Evolutionary conservation across 2,329 filamentous ascomycete species (phyloP).

Genomic region (Endoconidiophora laricicola): DNA sequence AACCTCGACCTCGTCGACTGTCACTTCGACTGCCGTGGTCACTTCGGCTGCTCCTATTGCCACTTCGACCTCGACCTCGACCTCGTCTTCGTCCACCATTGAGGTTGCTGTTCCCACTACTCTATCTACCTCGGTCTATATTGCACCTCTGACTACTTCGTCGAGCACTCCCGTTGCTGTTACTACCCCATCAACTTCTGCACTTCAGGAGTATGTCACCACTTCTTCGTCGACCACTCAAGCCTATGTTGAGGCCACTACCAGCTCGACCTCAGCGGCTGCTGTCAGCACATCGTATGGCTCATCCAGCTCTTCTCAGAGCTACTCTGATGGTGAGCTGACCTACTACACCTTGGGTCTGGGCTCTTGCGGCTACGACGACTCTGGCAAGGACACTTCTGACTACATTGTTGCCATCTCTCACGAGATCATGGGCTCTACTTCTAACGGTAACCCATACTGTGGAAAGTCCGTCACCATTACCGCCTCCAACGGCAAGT

Average conservation of each 20-base stretch:
- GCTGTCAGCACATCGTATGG: background rate
- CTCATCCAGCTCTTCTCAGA: slow-evolving; percentile 15
- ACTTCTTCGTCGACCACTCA: background rate
- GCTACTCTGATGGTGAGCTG: slow-evolving; percentile 42
- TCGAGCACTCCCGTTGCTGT: slow-evolving; percentile 1
- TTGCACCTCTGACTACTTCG: slow-evolving; percentile 15
- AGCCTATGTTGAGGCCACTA: slow-evolving; percentile 14
- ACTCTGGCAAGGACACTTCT: slow-evolving; percentile 34
- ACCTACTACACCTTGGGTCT: slow-evolving; percentile 59
- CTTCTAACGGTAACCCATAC: slow-evolving; percentile 50
- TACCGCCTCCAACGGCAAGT: slow-evolving; percentile 36
- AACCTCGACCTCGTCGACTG: slow-evolving; percentile 8
- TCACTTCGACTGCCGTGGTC: slow-evolving; percentile 14
- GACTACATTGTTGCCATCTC: slow-evolving; percentile 56
- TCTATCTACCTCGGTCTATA: slow-evolving; percentile 16
- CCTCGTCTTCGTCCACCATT: slow-evolving; percentile 15
- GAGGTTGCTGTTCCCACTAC: slow-evolving; percentile 7
- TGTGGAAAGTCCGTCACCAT: slow-evolving; percentile 56
- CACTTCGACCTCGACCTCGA: slow-evolving; percentile 16
- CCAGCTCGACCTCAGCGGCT: slow-evolving; percentile 13
- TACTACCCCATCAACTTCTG: slow-evolving; percentile 1
- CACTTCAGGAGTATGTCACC: background rate
- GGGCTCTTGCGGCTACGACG: slow-evolving; percentile 50
- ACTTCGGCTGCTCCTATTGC: slow-evolving; percentile 16
- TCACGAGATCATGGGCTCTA: slow-evolving; percentile 41